These are phyloP conservation scores for Dactylellina parvicollis DNA, from an alignment of 2,329 filamentous ascomycete genomes.

Conservation along the genomic window DNA sequence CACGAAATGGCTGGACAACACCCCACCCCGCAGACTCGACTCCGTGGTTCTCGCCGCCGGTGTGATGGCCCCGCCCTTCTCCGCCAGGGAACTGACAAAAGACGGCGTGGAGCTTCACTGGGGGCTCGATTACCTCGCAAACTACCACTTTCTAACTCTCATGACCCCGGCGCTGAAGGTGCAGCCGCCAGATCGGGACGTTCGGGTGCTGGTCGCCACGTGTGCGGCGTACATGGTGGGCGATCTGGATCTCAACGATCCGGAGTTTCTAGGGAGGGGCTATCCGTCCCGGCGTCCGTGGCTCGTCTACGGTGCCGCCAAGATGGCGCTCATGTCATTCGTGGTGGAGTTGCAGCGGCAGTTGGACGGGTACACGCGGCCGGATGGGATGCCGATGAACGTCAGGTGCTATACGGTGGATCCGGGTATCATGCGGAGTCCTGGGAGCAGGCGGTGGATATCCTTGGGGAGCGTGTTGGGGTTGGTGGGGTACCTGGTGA, in stretches of 20 bases:
- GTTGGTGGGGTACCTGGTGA: constrained; percentile 76
- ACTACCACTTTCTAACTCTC: constrained; percentile 93
- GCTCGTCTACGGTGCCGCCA: constrained; percentile 57
- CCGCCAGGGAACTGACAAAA: constrained; percentile 69
- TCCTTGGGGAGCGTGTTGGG: constrained; percentile 85
- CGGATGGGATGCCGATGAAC: constrained; percentile 83
- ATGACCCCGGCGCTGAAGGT: constrained; percentile 87
- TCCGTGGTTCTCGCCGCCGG: constrained; percentile 90
- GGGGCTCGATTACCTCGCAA: constrained; percentile 94
- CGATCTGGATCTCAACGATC: constrained; percentile 64
- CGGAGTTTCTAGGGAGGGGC: constrained; percentile 61
- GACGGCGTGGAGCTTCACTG: constrained; percentile 90
- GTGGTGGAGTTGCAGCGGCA: constrained; percentile 92
- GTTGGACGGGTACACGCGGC: constrained; percentile 81
- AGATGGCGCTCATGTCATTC: constrained; percentile 84
- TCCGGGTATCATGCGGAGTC: constrained; percentile 83
- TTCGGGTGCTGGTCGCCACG: constrained; percentile 84
- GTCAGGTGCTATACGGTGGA: constrained; percentile 86
- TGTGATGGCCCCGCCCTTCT: constrained; percentile 75
- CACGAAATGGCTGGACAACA: constrained; percentile 97
- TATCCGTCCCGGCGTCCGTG: constrained; percentile 66
- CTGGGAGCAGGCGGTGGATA: constrained; percentile 86
- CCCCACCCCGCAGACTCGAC: constrained; percentile 85
- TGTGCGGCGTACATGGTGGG: constrained; percentile 89
- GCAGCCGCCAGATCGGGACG: constrained; percentile 92